phyloP scores from a whole-genome alignment of 1,139 yeast species.

The Blastobotrys serpentis region DNA sequence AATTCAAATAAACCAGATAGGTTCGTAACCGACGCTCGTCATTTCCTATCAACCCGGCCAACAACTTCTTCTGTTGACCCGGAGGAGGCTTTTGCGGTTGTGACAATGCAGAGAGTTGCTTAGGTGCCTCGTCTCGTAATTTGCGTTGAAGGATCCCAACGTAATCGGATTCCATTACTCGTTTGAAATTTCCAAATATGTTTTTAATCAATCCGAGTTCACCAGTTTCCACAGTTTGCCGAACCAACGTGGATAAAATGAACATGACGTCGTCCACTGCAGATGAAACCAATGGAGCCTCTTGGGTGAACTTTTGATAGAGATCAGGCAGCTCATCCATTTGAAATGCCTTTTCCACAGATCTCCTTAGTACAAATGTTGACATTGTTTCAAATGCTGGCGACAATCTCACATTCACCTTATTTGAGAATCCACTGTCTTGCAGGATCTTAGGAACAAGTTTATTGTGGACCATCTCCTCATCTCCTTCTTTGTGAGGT shows the following conservation, averaged over 20 bases:
- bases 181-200: constrained; percentile 47
- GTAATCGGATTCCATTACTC: constrained; percentile 50
- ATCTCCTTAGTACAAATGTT: constrained; percentile 67
- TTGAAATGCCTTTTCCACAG: constrained; percentile 77
- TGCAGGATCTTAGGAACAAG: constrained; percentile 44
- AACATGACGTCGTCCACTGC: constrained; percentile 82
- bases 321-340: constrained; percentile 71
- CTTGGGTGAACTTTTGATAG: constrained; percentile 39
- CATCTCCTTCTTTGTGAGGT: constrained; percentile 11
- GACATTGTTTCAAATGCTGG: constrained; percentile 65
- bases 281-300: constrained; percentile 71
- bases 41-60: constrained; percentile 29
- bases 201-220: constrained; percentile 53
- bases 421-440: constrained; percentile 61
- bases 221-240: constrained; percentile 62
- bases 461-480: constrained; percentile 9
- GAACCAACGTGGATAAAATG: constrained; percentile 63
- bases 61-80: constrained; percentile 3
- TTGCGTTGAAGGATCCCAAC: constrained; percentile 50
- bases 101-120: constrained; percentile 24
- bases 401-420: constrained; percentile 52
- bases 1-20: constrained; percentile 56
- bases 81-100: constrained; percentile 10
- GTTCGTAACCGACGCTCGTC: constrained; percentile 48
- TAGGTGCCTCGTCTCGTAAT: constrained; percentile 49